A percentile compares a stretch with the other conserved stretches of the same genome.
Evolutionary conservation across 305 asterid species (phyloP).

Genomic region (Fraxinus latifolia): DNA sequence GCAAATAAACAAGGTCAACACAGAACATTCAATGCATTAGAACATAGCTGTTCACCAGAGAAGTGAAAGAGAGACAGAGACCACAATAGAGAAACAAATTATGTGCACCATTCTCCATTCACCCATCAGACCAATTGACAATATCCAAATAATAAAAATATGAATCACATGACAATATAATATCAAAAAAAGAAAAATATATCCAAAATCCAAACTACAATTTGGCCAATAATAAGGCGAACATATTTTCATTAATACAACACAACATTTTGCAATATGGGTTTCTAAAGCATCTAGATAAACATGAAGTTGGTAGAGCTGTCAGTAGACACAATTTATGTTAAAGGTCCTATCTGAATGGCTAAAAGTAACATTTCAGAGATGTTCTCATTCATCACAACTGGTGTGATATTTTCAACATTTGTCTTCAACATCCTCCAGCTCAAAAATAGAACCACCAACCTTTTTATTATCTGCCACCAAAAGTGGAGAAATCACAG

Average conservation of each 20-base stretch:
- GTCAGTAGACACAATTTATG: not conserved
- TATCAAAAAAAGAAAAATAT: not conserved
- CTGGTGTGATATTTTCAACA: not conserved
- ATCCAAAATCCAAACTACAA: not conserved
- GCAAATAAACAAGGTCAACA: slow-evolving; percentile 16
- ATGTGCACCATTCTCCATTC: slow-evolving; percentile 1
- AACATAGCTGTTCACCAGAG: slow-evolving; percentile 6
- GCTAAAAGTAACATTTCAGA: not conserved
- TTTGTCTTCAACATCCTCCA: not conserved
- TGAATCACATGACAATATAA: not conserved
- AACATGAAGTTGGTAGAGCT: not conserved
- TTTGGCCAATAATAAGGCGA: not conserved
- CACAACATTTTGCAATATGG: not conserved
- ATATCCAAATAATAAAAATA: not conserved
- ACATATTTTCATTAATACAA: not conserved
- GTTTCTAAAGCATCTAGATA: not conserved
- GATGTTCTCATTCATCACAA: not conserved
- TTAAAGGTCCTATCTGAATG: not conserved
- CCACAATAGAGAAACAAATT: slow-evolving; percentile 9
- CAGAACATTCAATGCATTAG: slow-evolving; percentile 1
- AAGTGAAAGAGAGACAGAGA: not conserved
- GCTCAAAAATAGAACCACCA: not conserved
- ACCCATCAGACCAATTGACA: not conserved
- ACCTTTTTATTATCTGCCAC: not conserved
- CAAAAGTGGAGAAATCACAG: not conserved